Base-by-base conservation (phyloP, 805 yeast genomes). In the Kuraishia hungarica region DNA sequence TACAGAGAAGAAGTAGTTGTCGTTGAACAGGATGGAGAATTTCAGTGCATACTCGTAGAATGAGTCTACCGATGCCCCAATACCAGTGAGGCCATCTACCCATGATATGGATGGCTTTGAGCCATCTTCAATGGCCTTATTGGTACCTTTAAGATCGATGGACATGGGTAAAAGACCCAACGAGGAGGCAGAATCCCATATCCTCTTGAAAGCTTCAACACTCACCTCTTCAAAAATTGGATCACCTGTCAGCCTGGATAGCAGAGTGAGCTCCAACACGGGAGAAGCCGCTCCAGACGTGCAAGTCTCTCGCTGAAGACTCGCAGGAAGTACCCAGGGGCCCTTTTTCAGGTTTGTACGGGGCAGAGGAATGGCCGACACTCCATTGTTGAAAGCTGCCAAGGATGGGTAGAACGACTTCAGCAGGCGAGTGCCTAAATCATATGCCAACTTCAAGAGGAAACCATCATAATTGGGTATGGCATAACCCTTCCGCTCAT, bases 61-160 rank as follows among this genome's bases (percentile, higher is more conserved):
- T 0, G 97, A 89, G 68, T 92, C 98, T 17, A 89, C 80, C 1
- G 96, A 87, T 0, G 97, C 97, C 1, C 98, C 97, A 10, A 88
- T 77, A 0, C 97, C 97, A 0, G 94, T 81, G 48, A 83, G 69
- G 0, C 77, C 66, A 55, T 86, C 86, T 48, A 74, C 69, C 82
- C 89, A 83, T 46, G 66, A 63, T 13, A 35, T 35, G n/a, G 43
- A 15, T 13, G 8, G 8, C 11, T 35, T 35, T 10, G n/a, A 13
- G 39, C 83, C 81, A 0, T 74, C 68, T 1, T 73, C 62, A 0
- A 92, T 86, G 17, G 17, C 43, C 11, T 35, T 35, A 15, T 28
- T n/a, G 17, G 13, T 19, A 10, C 54, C 24, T n/a, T 24, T 50
- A 1, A 65, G 58, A 57, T 86, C 84, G 3, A 91, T 72, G 0